phyloP scores from a whole-genome alignment of 2,329 filamentous ascomycete genomes.

The Chrysosphaeria jannelii region DNA sequence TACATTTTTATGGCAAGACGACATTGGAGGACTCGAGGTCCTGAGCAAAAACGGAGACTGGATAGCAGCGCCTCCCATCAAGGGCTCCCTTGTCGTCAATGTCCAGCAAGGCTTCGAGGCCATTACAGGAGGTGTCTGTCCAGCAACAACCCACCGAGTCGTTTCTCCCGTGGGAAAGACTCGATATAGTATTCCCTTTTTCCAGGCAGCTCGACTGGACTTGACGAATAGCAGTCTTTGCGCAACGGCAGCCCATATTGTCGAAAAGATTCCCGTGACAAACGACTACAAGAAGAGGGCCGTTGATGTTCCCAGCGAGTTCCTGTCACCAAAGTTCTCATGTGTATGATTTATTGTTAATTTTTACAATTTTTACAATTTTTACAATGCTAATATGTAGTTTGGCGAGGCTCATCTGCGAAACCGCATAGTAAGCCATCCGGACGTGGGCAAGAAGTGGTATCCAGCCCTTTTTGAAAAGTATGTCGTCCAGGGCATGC shows the following conservation, averaged over 20 bases:
- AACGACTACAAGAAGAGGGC: too few relatives aligned
- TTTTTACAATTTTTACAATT: too few relatives aligned
- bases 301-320: too few relatives aligned
- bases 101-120: conserved; percentile 74
- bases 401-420: conserved; percentile 60
- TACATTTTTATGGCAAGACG: conserved; percentile 49
- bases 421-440: conserved; percentile 65
- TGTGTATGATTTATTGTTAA: too few relatives aligned
- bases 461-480: conserved; percentile 38
- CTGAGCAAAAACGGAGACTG: conserved; percentile 52
- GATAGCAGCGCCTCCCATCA: conserved; percentile 54
- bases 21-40: conserved; percentile 52
- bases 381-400: too few relatives aligned
- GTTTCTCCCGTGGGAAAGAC: conserved; percentile 38
- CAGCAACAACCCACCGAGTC: conserved; percentile 57
- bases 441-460: conserved; percentile 61
- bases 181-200: conserved; percentile 59
- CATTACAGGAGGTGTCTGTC: conserved; percentile 54
- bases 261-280: too few relatives aligned
- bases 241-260: too few relatives aligned
- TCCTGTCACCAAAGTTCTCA: too few relatives aligned
- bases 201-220: conserved; percentile 59
- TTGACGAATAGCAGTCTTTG: too few relatives aligned
- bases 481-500: too few relatives aligned
- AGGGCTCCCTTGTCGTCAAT: conserved; percentile 55